phyloP scores from a whole-genome alignment of 768 basidiomycete species.

The Hypsizygus marmoreus region DNA sequence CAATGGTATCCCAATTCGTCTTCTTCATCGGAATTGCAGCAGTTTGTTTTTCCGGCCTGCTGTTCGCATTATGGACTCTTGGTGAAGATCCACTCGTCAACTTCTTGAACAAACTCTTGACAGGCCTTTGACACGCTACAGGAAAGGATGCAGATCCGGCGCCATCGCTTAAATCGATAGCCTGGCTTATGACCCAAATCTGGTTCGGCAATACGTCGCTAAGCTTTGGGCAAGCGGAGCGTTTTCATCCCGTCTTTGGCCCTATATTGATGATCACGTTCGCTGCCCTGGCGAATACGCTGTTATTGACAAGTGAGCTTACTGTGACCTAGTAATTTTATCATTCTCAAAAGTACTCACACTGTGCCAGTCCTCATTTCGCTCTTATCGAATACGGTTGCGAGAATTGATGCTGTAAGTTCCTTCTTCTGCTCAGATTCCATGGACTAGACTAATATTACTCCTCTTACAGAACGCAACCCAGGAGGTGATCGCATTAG shows the following conservation, averaged over 20 bases:
- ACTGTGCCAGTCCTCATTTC: constrained; percentile 87
- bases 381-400: constrained; percentile 88
- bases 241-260: constrained; percentile 71
- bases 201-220: constrained; percentile 84
- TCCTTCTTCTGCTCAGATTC: neutral
- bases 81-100: constrained; percentile 19
- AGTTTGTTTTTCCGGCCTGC: constrained; percentile 79
- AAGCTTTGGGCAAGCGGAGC: constrained; percentile 54
- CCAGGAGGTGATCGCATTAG: constrained; percentile 39
- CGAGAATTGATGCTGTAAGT: constrained; percentile 70
- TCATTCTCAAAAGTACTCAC: too few species aligned
- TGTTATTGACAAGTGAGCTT: constrained; percentile 75
- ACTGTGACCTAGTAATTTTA: too few species aligned
- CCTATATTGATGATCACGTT: constrained; percentile 80
- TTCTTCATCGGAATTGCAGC: constrained; percentile 79
- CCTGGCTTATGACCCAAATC: constrained; percentile 84
- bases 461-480: constrained; percentile 44
- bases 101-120: too few species aligned
- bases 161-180: constrained; percentile 54
- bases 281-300: constrained; percentile 76
- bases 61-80: constrained; percentile 53
- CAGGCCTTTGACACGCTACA: too few species aligned
- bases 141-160: constrained; percentile 25
- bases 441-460: neutral
- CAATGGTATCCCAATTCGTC: constrained; percentile 79